Evolutionary conservation across 108 stramenopile genomes (phyloP).

Genomic region (Discostella stelligeroides): DNA sequence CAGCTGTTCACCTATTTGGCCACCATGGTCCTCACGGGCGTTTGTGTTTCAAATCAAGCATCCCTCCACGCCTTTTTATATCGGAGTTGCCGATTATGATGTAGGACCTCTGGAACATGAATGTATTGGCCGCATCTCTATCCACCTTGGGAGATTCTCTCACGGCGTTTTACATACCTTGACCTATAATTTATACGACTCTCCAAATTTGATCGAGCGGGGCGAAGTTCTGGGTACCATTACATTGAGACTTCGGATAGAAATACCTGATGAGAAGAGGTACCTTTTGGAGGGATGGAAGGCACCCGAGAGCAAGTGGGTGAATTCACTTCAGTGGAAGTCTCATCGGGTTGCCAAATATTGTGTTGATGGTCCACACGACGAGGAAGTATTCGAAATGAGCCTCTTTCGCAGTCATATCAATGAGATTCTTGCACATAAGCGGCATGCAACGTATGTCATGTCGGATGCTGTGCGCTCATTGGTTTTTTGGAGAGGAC

Average conservation of each 20-base stretch:
- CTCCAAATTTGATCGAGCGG: constrained; percentile 55
- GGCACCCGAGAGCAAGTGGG: constrained; percentile 18
- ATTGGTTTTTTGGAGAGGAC: constrained; percentile 76
- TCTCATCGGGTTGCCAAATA: constrained; percentile 65
- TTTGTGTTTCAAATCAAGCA: constrained; percentile 67
- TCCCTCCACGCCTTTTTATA: constrained; percentile 57
- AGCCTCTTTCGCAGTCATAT: constrained; percentile 68
- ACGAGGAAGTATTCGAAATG: constrained; percentile 66
- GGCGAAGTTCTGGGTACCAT: constrained; percentile 61
- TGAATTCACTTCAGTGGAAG: constrained; percentile 66
- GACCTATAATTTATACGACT: constrained; percentile 58
- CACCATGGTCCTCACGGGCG: constrained; percentile 76
- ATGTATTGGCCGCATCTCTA: constrained; percentile 59
- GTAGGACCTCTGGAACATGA: constrained; percentile 58
- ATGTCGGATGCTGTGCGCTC: constrained; percentile 48
- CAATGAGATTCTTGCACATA: constrained; percentile 69
- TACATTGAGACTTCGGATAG: constrained; percentile 66
- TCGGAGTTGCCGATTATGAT: constrained; percentile 72
- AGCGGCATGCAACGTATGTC: constrained; percentile 33
- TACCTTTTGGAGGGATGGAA: constrained; percentile 40
- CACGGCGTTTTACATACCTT: constrained; percentile 64
- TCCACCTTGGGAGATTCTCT: constrained; percentile 60
- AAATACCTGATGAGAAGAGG: constrained; percentile 55
- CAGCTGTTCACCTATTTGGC: constrained; percentile 64
- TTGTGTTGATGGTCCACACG: constrained; percentile 43